Evolutionary conservation across 2,329 filamentous ascomycete species (phyloP).

Genomic region (Pseudocercospora eumusae): DNA sequence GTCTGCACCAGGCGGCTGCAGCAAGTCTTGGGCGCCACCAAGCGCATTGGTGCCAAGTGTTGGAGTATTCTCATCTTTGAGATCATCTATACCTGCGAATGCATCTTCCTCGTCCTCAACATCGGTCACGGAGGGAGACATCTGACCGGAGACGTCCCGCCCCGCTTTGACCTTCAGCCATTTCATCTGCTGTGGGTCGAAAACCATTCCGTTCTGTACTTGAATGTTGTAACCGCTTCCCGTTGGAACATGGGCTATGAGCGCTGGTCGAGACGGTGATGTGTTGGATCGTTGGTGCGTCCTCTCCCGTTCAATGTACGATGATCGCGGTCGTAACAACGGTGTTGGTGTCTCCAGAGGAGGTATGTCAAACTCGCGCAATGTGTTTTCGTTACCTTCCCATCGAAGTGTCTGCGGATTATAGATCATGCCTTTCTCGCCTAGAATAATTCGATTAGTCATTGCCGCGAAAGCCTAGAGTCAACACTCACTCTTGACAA

Average conservation of each 20-base stretch:
- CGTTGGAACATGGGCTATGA: constrained; percentile 78
- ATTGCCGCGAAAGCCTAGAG: neutral
- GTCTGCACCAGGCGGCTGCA: constrained; percentile 23
- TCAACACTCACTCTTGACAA: constrained; percentile 71
- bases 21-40: constrained; percentile 63
- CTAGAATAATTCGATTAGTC: constrained; percentile 48
- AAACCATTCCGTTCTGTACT: constrained; percentile 97
- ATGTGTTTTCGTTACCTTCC: constrained; percentile 92
- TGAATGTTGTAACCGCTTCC: constrained; percentile 80
- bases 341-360: constrained; percentile 41
- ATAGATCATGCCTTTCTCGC: constrained; percentile 93
- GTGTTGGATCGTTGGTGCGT: constrained; percentile 38
- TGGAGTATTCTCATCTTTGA: constrained; percentile 64
- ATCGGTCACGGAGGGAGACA: constrained; percentile 59
- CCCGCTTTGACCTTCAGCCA: constrained; percentile 71
- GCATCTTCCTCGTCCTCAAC: constrained; percentile 90
- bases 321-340: constrained; percentile 35
- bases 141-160: constrained; percentile 40
- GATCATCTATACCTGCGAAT: constrained; percentile 91
- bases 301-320: constrained; percentile 37
- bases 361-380: constrained; percentile 71
- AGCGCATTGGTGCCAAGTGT: constrained; percentile 25
- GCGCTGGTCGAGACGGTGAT: constrained; percentile 63
- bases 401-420: constrained; percentile 84
- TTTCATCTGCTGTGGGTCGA: constrained; percentile 95